Evolutionary conservation across 495 filamentous ascomycete genomes (phyloP).

Genomic region (Xylaria intraflava): DNA sequence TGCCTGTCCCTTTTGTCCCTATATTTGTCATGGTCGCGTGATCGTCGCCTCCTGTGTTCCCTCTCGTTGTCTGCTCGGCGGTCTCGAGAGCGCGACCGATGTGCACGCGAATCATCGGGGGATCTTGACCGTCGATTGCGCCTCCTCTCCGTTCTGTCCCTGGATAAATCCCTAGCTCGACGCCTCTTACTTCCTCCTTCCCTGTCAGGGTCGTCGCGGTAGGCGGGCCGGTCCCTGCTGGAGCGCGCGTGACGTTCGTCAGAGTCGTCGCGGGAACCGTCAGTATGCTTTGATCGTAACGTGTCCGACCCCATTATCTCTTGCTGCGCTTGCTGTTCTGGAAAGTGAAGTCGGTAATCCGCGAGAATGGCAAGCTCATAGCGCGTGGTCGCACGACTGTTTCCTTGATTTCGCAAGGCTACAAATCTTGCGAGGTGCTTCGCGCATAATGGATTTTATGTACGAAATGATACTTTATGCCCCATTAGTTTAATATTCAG

Average conservation of each 20-base stretch:
- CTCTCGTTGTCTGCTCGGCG: constrained; percentile 14
- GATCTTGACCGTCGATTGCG: constrained; percentile 32
- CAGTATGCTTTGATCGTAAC: neutral
- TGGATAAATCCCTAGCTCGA: constrained; percentile 22
- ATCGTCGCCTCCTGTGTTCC: constrained; percentile 12
- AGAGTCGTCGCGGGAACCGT: constrained; percentile 10
- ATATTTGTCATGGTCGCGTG: constrained; percentile 16
- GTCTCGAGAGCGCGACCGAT: constrained; percentile 28
- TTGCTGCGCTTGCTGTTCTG: neutral
- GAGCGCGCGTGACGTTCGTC: constrained; percentile 17
- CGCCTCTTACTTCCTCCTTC: constrained; percentile 16
- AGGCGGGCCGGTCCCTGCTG: constrained; percentile 15
- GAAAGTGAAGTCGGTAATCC: neutral
- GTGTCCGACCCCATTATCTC: constrained; percentile 8
- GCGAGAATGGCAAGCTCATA: neutral
- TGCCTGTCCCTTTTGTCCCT: constrained; percentile 10
- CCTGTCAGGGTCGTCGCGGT: constrained; percentile 18
- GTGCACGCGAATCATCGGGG: constrained; percentile 24
- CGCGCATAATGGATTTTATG: too few species aligned
- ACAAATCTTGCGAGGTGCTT: neutral
- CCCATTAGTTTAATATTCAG: too few species aligned
- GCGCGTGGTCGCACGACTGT: neutral
- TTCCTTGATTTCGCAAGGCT: neutral
- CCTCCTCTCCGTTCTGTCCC: constrained; percentile 14
- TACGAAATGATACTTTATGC: too few species aligned